Conservation (phyloP, 1,284 basidiomycete genomes). For the Ceratorhiza oryzae-sativae region DNA sequence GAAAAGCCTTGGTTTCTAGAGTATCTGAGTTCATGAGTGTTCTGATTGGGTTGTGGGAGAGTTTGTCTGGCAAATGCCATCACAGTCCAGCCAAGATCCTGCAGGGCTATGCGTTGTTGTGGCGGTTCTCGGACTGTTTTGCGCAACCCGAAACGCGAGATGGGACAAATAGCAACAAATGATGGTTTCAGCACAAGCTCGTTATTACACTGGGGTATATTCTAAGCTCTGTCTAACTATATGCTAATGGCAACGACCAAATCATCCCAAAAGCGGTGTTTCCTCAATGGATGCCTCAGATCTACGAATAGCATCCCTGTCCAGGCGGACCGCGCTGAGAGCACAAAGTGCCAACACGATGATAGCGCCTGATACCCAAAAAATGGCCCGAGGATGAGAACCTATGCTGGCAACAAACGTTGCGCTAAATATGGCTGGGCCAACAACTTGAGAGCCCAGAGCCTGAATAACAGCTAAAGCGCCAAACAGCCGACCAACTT, state of each 20-base stretch:
- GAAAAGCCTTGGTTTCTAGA: conserved; percentile 15
- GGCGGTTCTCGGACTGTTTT: neutral
- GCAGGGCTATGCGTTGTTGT: conserved; percentile 6
- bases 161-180: conserved; percentile 15
- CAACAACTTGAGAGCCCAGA: conserved; percentile 53
- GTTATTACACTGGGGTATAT: no score
- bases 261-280: conserved; percentile 3
- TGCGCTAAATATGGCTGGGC: conserved; percentile 66
- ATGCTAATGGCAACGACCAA: neutral
- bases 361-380: conserved; percentile 37
- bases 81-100: neutral
- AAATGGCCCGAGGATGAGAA: conserved; percentile 62
- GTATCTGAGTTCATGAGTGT: neutral
- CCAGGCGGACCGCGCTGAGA: neutral
- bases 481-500: conserved; percentile 69
- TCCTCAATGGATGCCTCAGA: conserved; percentile 8
- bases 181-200: no score
- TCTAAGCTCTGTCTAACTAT: no score
- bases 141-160: neutral
- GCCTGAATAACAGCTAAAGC: conserved; percentile 69
- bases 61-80: neutral
- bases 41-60: neutral
- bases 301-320: neutral
- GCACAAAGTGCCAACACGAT: conserved; percentile 26
- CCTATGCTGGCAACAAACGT: conserved; percentile 68